A percentile compares a stretch with the other conserved stretches of the same genome.
phyloP scores from a whole-genome alignment of 2,329 filamentous ascomycete genomes.

The Cytospora piceae region DNA sequence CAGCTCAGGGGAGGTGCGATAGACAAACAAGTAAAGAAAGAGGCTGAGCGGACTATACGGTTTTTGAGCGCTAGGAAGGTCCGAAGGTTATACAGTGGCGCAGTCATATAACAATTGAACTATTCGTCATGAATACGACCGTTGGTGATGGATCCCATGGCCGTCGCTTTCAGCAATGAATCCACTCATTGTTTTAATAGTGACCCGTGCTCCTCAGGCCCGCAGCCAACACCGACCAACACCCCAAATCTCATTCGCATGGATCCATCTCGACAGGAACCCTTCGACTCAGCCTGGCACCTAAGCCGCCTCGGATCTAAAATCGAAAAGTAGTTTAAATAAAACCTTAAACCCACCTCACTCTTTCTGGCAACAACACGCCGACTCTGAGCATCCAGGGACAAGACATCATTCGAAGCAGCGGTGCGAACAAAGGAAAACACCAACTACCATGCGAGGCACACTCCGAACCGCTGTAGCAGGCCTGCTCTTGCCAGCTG shows the following conservation, averaged over 20 bases:
- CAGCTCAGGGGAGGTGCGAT: neutral
- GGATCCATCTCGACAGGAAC: neutral
- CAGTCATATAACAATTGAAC: neutral
- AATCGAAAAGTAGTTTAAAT: neutral
- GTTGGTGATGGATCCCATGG: neutral
- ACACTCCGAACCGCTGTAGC: conserved; percentile 10
- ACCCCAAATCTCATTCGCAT: neutral
- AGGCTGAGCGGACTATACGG: neutral
- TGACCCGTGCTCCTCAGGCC: no score
- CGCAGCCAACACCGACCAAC: neutral
- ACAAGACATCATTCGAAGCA: neutral
- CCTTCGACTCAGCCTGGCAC: neutral
- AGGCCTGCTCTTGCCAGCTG: conserved; percentile 11
- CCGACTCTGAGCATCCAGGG: neutral
- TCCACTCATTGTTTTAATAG: neutral
- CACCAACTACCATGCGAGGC: conserved; percentile 1
- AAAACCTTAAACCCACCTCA: conserved; percentile 1
- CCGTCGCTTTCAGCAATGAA: neutral
- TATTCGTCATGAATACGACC: neutral
- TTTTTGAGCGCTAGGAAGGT: neutral
- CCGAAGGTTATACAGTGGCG: neutral
- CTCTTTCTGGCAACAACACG: neutral
- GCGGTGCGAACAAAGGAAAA: no score
- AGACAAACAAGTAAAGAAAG: neutral
- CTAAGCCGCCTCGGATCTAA: neutral